A percentile compares a stretch with the other conserved stretches of the same genome.
These are phyloP conservation scores for Vairimorpha necatrix DNA, from an alignment of 371 early-diverging fungal genomes.

Conservation along the genomic window DNA sequence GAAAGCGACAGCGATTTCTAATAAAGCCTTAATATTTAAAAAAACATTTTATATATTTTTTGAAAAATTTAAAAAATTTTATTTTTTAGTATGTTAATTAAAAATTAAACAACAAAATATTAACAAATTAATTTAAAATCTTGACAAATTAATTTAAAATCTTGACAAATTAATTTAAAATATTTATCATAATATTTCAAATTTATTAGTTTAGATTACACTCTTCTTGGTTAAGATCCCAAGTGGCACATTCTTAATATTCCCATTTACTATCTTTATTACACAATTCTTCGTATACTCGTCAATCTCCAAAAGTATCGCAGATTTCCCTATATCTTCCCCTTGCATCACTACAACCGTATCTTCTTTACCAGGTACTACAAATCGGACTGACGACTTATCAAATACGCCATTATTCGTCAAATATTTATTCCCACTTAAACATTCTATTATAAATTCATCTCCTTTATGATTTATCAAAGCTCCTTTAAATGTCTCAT, in stretches of 20 bases:
- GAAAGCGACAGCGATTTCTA: background rate
- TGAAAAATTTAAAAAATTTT: no score
- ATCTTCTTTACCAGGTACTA: slow-evolving; percentile 73
- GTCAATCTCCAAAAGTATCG: slow-evolving; percentile 73
- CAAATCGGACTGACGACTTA: slow-evolving; percentile 67
- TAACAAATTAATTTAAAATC: background rate
- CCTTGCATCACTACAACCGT: slow-evolving; percentile 71
- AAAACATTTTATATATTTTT: no score
- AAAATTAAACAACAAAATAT: no score
- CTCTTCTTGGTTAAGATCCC: slow-evolving; percentile 10
- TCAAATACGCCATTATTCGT: slow-evolving; percentile 18
- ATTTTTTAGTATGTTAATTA: no score
- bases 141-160: no score
- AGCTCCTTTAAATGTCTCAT: slow-evolving; percentile 26
- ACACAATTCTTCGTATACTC: slow-evolving; percentile 70
- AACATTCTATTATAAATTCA: slow-evolving; percentile 16
- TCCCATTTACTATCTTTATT: slow-evolving; percentile 67
- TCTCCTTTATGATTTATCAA: slow-evolving; percentile 10
- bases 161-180: no score
- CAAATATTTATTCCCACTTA: slow-evolving; percentile 8
- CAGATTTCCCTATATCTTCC: slow-evolving; percentile 69
- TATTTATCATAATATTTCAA: no score
- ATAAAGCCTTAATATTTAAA: no score
- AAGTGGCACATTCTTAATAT: slow-evolving; percentile 28
- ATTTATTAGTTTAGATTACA: no score